Percentiles rank a stretch among this genome's conserved stretches.
phyloP scores from a whole-genome alignment of 495 filamentous ascomycete genomes.

The Poronia punctata region DNA sequence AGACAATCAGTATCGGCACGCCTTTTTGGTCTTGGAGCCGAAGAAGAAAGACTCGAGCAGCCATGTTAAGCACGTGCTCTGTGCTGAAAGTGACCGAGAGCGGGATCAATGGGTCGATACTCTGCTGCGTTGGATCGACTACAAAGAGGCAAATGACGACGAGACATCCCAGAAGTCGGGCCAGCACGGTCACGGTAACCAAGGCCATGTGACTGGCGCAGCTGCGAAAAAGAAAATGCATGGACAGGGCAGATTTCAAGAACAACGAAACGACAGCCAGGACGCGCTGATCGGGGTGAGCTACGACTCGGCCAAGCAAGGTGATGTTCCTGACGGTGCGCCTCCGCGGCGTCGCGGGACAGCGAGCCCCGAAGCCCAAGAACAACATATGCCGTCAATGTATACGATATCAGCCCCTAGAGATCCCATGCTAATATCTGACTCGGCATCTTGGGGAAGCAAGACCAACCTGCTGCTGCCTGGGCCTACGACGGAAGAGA shows the following conservation, averaged over 20 bases:
- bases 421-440: constrained; percentile 78
- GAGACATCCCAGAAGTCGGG: constrained; percentile 24
- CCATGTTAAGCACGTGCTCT: constrained; percentile 88
- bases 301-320: constrained; percentile 76
- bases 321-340: constrained; percentile 40
- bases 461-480: constrained; percentile 47
- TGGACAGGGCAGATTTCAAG: constrained; percentile 25
- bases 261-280: constrained; percentile 26
- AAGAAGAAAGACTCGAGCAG: constrained; percentile 93
- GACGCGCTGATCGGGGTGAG: constrained; percentile 68
- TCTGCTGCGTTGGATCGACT: constrained; percentile 84
- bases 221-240: constrained; percentile 48
- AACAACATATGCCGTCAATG: constrained; percentile 26
- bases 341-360: constrained; percentile 20
- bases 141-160: constrained; percentile 52
- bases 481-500: constrained; percentile 57
- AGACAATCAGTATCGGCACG: constrained; percentile 96
- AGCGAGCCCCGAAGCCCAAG: constrained; percentile 26
- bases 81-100: constrained; percentile 89
- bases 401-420: constrained; percentile 81
- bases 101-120: constrained; percentile 91
- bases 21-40: constrained; percentile 88
- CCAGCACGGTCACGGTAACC: constrained; percentile 20
- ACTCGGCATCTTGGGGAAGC: constrained; percentile 81
- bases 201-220: constrained; percentile 28